These are phyloP conservation scores for Metschnikowia bowlesiae DNA, from an alignment of 805 yeast genomes.

Conservation along the genomic window DNA sequence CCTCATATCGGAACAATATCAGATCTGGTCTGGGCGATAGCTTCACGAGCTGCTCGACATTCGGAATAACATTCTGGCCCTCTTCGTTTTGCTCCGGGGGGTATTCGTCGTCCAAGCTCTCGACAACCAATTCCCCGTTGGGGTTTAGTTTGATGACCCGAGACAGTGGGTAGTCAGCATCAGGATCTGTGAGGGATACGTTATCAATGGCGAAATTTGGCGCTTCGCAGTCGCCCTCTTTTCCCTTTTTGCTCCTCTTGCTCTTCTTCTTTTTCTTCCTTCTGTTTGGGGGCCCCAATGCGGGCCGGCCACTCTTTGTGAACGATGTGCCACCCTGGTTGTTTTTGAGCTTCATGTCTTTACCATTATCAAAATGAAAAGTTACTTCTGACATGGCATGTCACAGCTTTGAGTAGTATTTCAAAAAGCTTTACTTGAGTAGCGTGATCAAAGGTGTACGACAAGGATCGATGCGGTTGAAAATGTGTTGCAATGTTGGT, in stretches of 20 bases:
- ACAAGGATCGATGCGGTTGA: background rate
- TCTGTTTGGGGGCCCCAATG: constrained; percentile 17
- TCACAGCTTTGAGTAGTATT: background rate
- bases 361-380: constrained; percentile 26
- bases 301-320: constrained; percentile 5
- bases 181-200: constrained; percentile 51
- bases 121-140: constrained; percentile 75
- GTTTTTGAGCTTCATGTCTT: constrained; percentile 31
- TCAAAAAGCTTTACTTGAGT: background rate
- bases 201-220: constrained; percentile 17
- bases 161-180: constrained; percentile 66
- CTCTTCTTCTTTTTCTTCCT: constrained; percentile 33
- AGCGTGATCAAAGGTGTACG: background rate
- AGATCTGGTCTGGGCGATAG: constrained; percentile 6
- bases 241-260: constrained; percentile 7
- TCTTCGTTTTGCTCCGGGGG: constrained; percentile 2
- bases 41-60: background rate
- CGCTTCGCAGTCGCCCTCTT: background rate
- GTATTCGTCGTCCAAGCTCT: constrained; percentile 41
- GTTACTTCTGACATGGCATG: constrained; percentile 1
- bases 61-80: background rate
- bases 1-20: constrained; percentile 11
- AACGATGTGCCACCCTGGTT: background rate
- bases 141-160: constrained; percentile 65
- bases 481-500: background rate